Conservation (phyloP, 2,329 filamentous ascomycete species). For the Clonostachys sp. region DNA sequence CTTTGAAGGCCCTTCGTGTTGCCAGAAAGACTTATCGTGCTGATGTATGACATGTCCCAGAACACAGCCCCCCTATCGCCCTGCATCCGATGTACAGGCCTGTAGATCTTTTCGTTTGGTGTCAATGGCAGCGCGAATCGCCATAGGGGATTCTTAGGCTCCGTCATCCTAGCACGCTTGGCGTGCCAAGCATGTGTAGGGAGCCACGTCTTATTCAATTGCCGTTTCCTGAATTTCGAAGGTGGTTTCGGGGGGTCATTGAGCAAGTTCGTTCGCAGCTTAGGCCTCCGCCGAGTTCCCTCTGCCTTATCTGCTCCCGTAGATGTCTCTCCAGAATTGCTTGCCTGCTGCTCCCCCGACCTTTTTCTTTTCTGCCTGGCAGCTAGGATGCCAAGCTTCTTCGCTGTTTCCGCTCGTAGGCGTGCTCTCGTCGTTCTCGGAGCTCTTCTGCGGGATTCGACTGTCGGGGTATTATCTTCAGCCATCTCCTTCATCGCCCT, state of each 20-base stretch:
- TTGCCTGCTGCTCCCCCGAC: slow-evolving; percentile 19
- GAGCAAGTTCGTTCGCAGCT: slow-evolving; percentile 65
- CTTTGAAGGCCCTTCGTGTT: slow-evolving; percentile 56
- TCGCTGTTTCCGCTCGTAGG: slow-evolving; percentile 72
- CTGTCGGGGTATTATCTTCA: slow-evolving; percentile 85
- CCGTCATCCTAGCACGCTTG: slow-evolving; percentile 86
- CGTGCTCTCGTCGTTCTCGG: slow-evolving; percentile 52
- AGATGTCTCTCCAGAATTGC: slow-evolving; percentile 11
- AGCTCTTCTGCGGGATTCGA: slow-evolving; percentile 60
- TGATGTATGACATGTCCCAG: slow-evolving; percentile 95
- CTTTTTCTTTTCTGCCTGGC: slow-evolving; percentile 49
- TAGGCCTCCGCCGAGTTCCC: slow-evolving; percentile 41
- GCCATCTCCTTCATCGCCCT: slow-evolving; percentile 72
- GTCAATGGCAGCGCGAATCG: slow-evolving; percentile 81
- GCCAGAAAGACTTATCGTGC: slow-evolving; percentile 77
- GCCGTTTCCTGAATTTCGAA: slow-evolving; percentile 76
- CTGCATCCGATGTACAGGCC: slow-evolving; percentile 77
- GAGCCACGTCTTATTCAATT: slow-evolving; percentile 86
- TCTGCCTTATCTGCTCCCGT: slow-evolving; percentile 3
- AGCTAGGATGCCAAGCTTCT: slow-evolving; percentile 61
- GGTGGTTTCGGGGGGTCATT: slow-evolving; percentile 52
- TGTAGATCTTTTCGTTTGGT: slow-evolving; percentile 84
- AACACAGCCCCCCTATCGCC: slow-evolving; percentile 72
- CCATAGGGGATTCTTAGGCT: slow-evolving; percentile 77
- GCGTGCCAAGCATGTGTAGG: slow-evolving; percentile 93